Conservation (phyloP, 1,284 basidiomycete genomes). For the Takashimella koratensis region DNA sequence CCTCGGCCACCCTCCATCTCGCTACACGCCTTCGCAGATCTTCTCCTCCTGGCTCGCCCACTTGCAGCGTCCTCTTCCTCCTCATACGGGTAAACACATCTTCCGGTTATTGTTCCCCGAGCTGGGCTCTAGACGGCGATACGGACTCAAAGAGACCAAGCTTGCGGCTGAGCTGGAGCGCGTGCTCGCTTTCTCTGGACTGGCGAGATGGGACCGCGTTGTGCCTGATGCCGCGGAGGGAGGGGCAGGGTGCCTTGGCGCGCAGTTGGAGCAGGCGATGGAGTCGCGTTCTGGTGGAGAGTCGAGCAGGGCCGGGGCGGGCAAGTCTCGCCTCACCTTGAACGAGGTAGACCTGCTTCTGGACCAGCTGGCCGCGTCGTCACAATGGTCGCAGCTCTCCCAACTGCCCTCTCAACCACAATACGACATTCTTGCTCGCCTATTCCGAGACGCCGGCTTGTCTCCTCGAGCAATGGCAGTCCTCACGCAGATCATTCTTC, state of each 20-base stretch:
- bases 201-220: constrained; percentile 56
- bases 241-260: constrained; percentile 64
- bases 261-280: constrained; percentile 57
- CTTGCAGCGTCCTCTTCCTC: constrained; percentile 24
- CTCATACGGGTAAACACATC: constrained; percentile 46
- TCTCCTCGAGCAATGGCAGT: constrained; percentile 61
- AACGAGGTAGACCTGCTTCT: constrained; percentile 61
- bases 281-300: background rate
- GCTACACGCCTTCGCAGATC: constrained; percentile 21
- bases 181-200: constrained; percentile 52
- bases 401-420: constrained; percentile 11
- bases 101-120: constrained; percentile 78
- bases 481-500: constrained; percentile 76
- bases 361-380: constrained; percentile 66
- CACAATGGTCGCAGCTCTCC: constrained; percentile 57
- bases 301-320: constrained; percentile 1
- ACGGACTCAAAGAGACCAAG: constrained; percentile 66
- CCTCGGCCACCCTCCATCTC: constrained; percentile 33
- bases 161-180: constrained; percentile 58
- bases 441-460: constrained; percentile 39
- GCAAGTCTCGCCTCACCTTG: constrained; percentile 27
- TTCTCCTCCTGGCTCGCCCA: constrained; percentile 40
- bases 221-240: constrained; percentile 30
- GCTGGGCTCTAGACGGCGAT: constrained; percentile 65
- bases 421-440: constrained; percentile 15